Conservation (phyloP, 371 early-diverging fungal genomes). For the Circinella minor region DNA sequence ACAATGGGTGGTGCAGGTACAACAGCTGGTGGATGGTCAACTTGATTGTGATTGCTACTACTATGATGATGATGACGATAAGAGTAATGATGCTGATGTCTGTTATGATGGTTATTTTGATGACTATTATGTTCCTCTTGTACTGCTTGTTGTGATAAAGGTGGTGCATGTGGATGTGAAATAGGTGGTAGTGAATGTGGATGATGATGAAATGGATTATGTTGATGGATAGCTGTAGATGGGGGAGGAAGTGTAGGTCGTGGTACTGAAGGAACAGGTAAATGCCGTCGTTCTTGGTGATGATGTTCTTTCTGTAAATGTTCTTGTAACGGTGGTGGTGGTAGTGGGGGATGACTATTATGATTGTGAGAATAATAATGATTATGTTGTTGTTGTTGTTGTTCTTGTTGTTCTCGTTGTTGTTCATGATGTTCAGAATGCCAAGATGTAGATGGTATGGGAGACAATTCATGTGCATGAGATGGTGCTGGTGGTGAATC, state of each 20-base stretch:
- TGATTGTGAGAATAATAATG: conserved; percentile 4
- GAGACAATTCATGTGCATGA: background rate
- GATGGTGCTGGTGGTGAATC: background rate
- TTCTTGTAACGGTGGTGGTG: conserved; percentile 1
- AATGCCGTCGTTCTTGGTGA: background rate
- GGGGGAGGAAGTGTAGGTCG: background rate
- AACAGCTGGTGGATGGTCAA: background rate
- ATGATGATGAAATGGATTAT: background rate
- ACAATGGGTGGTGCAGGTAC: background rate
- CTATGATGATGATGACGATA: background rate
- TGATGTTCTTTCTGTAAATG: background rate
- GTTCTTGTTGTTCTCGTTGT: background rate
- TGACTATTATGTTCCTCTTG: background rate
- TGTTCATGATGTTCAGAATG: background rate
- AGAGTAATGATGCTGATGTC: too few species aligned
- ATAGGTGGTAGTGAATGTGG: background rate
- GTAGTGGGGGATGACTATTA: background rate
- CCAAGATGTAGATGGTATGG: conserved; percentile 6
- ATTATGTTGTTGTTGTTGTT: background rate
- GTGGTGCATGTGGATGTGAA: background rate
- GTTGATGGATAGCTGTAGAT: background rate
- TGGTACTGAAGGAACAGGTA: background rate
- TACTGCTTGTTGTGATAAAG: background rate
- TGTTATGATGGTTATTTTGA: too few species aligned
- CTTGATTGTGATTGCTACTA: background rate